These are phyloP conservation scores for Pilatotrama ljubarskyi DNA, from an alignment of 768 basidiomycete species.

Conservation along the genomic window DNA sequence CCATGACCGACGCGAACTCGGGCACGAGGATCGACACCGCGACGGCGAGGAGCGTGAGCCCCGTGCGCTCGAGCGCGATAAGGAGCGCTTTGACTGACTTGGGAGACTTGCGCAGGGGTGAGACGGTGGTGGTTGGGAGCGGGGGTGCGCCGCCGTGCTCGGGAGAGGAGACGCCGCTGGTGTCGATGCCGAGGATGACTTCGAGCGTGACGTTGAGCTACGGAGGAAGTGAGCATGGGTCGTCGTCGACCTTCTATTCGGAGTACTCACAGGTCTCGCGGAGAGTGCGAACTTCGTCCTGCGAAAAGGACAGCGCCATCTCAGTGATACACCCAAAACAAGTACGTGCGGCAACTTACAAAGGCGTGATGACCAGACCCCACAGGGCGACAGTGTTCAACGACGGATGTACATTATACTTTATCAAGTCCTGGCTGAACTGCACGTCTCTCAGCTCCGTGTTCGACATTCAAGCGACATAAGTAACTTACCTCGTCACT, in stretches of 20 bases:
- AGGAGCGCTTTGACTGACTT: constrained; percentile 40
- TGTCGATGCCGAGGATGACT: constrained; percentile 68
- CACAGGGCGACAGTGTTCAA: constrained; percentile 79
- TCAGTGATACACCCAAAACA: background rate
- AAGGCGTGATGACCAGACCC: constrained; percentile 79
- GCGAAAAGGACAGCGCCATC: constrained; percentile 1
- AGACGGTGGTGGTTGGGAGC: constrained; percentile 7
- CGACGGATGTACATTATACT: constrained; percentile 63
- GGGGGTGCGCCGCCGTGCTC: constrained; percentile 7
- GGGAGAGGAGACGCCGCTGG: constrained; percentile 20
- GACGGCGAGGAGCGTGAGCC: constrained; percentile 61
- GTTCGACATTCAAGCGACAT: background rate
- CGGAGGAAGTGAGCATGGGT: background rate
- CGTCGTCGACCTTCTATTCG: background rate
- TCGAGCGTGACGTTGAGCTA: constrained; percentile 87
- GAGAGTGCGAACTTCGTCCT: constrained; percentile 89
- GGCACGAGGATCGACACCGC: constrained; percentile 74
- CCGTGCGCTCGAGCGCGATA: constrained; percentile 54
- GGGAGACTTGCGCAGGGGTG: constrained; percentile 30
- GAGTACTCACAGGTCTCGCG: constrained; percentile 66
- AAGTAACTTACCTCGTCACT: constrained; percentile 69
- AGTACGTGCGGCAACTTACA: constrained; percentile 46
- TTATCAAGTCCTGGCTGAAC: constrained; percentile 83
- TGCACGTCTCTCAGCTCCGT: constrained; percentile 28
- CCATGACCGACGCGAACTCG: constrained; percentile 82